phyloP scores from a whole-genome alignment of 2,329 filamentous ascomycete species.

The Apiospora saccharicola region DNA sequence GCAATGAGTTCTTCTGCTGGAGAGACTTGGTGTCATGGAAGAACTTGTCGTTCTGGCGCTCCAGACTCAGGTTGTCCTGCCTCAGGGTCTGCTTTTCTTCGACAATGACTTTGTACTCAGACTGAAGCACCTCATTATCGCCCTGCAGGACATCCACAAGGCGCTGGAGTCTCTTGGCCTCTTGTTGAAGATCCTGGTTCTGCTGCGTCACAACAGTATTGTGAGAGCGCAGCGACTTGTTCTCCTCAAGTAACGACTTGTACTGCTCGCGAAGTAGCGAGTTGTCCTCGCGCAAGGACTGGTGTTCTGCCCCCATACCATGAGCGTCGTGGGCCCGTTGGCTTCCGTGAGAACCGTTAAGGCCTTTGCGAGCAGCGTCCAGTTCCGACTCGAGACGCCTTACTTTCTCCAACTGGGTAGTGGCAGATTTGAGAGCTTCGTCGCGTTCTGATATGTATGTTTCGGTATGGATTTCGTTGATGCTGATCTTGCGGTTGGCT shows the following conservation, averaged over 20 bases:
- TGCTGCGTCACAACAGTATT: constrained; percentile 51
- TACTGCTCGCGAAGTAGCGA: constrained; percentile 51
- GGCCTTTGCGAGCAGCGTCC: constrained; percentile 48
- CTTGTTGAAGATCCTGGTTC: constrained; percentile 53
- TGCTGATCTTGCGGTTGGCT: constrained; percentile 66
- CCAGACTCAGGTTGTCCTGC: constrained; percentile 60
- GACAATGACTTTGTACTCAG: constrained; percentile 36
- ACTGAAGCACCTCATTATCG: constrained; percentile 50
- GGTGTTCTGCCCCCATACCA: constrained; percentile 48
- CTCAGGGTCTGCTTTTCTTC: constrained; percentile 54
- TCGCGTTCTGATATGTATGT: constrained; percentile 70
- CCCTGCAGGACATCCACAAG: constrained; percentile 48
- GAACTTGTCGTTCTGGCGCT: constrained; percentile 62
- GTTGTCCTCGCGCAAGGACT: constrained; percentile 52
- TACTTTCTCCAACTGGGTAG: constrained; percentile 59
- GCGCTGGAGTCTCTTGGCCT: constrained; percentile 33
- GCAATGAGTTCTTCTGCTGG: constrained; percentile 53
- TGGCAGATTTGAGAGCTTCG: constrained; percentile 67
- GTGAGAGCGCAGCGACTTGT: constrained; percentile 52
- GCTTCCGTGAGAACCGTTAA: constrained; percentile 42
- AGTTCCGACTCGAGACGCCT: constrained; percentile 53
- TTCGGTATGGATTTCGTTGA: constrained; percentile 69
- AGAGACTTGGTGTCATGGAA: constrained; percentile 55
- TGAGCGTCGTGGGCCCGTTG: constrained; percentile 40
- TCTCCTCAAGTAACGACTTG: constrained; percentile 52